These are phyloP conservation scores for Neurospora tetrasperma DNA, from an alignment of 495 filamentous ascomycete species.

Conservation along the genomic window DNA sequence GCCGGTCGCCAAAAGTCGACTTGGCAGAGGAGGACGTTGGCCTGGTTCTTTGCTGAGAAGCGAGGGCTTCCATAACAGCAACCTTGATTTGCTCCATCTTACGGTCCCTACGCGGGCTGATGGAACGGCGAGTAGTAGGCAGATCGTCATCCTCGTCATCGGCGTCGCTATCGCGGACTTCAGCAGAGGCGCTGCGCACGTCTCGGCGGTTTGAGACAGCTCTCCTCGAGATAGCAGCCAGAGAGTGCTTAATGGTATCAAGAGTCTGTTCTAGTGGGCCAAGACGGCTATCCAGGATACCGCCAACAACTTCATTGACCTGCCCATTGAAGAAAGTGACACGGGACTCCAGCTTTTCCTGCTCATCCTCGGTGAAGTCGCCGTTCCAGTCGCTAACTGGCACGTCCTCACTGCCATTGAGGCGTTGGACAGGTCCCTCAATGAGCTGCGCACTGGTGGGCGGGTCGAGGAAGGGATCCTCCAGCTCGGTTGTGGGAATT, in stretches of 20 bases:
- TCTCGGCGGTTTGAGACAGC: conserved; percentile 36
- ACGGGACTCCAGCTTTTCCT: conserved; percentile 64
- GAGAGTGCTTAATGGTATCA: conserved; percentile 57
- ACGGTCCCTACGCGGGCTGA: conserved; percentile 58
- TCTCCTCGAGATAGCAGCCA: conserved; percentile 38
- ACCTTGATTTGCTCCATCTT: conserved; percentile 75
- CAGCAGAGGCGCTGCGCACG: conserved; percentile 49
- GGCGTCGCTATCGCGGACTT: conserved; percentile 72
- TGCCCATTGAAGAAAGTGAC: conserved; percentile 76
- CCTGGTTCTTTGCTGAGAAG: conserved; percentile 40
- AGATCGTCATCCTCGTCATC: conserved; percentile 85
- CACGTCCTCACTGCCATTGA: conserved; percentile 53
- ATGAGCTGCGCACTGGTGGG: conserved; percentile 27
- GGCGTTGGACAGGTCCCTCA: conserved; percentile 51
- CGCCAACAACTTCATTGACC: conserved; percentile 73
- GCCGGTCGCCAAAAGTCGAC: conserved; percentile 15
- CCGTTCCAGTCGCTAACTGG: conserved; percentile 88
- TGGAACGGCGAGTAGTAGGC: conserved; percentile 49
- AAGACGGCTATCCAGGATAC: conserved; percentile 64
- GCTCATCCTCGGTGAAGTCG: conserved; percentile 70
- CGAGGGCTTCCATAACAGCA: conserved; percentile 70
- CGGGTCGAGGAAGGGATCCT: conserved; percentile 40
- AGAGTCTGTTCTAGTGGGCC: conserved; percentile 71
- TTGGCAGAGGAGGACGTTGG: conserved; percentile 12
- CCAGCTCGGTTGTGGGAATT: conserved; percentile 29